Conservation (phyloP, 1,284 basidiomycete genomes). For the Polyporus tsugae region DNA sequence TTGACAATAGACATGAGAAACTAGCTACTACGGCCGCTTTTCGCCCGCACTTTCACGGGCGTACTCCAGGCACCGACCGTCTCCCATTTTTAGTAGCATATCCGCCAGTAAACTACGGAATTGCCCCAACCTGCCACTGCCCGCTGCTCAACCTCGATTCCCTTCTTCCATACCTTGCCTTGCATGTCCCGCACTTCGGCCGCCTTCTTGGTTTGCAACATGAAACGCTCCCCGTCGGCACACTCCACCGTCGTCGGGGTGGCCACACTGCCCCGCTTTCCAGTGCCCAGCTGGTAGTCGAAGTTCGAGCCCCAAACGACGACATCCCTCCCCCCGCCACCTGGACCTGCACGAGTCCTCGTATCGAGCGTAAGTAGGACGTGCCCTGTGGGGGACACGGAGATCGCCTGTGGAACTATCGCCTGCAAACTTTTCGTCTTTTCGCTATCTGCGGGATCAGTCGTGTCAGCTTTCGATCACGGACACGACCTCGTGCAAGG, state of each 20-base stretch:
- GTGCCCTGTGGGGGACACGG: slow-evolving; percentile 82
- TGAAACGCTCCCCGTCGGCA: slow-evolving; percentile 63
- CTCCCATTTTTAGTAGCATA: slow-evolving; percentile 45
- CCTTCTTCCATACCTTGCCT: slow-evolving; percentile 72
- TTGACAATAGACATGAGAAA: slow-evolving; percentile 30
- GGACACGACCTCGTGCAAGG: slow-evolving; percentile 3
- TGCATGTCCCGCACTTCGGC: slow-evolving; percentile 67
- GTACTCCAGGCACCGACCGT: slow-evolving; percentile 8
- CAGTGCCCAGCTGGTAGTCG: slow-evolving; percentile 87
- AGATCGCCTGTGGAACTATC: slow-evolving; percentile 74
- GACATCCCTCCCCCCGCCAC: slow-evolving; percentile 65
- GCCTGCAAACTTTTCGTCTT: slow-evolving; percentile 65
- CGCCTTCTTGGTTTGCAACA: slow-evolving; percentile 60
- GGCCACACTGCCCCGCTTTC: slow-evolving; percentile 79
- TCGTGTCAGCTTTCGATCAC: slow-evolving; percentile 11
- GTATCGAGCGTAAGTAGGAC: slow-evolving; percentile 82
- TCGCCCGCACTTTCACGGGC: slow-evolving; percentile 7
- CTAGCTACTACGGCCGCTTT: slow-evolving; percentile 9
- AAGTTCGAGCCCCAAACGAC: slow-evolving; percentile 76
- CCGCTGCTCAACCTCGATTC: slow-evolving; percentile 75
- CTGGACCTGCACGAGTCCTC: slow-evolving; percentile 53
- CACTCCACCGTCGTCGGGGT: slow-evolving; percentile 66
- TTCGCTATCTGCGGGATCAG: slow-evolving; percentile 68
- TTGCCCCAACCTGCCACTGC: slow-evolving; percentile 69
- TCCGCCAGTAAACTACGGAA: slow-evolving; percentile 81